Base-by-base conservation (phyloP, 179 eudicot genomes). In the Silene noctiflora region DNA sequence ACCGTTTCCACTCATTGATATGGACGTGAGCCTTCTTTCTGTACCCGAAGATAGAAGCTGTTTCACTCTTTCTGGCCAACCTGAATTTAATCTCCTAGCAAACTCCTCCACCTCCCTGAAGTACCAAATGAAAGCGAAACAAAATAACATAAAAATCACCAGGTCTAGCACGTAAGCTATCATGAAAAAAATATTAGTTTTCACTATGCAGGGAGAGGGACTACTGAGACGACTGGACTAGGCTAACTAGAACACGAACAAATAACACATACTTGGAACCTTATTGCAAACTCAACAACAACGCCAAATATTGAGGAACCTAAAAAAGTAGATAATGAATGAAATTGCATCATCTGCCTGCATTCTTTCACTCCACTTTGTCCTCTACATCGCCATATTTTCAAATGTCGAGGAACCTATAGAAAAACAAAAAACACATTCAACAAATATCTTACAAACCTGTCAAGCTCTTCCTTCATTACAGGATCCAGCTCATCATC, bases 401-500 rank as follows among this genome's bases (percentile, higher is more conserved):
- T n/a, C 1, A 29, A 12, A 48, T 51, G 17, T 53, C 44, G 21
- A 14, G 31, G 17, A 27, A 19, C 44, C 48, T 67, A 21, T 67
- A 21, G 31, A 31, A 21, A 13, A 4, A 12, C 4, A 64, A 11
- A 61, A 70, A 65, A 29, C 22, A 11, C 55, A 66, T 13, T 51
- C 13, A 55, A 65, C 2, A 12, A 66, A 44, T 68, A 61, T 21
- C 16, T 25, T 1, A 72, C 83, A 58, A 83, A 91, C 97, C 97
- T 90, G 88, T 91, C 97, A 77, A 91, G 83, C 78, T 91, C 82
- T 83, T 90, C 94, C 87, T 84, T 91, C 88, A 91, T 81, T 58
- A 84, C 94, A 76, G 97, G 97, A 87, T 91, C 97, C 78, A 91
- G 80, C 73, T 86, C 94, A 77, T 90, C 94, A 80, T 90, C 94